Base-by-base conservation (phyloP, 305 asterid species). In the Nicotiana rustica region DNA sequence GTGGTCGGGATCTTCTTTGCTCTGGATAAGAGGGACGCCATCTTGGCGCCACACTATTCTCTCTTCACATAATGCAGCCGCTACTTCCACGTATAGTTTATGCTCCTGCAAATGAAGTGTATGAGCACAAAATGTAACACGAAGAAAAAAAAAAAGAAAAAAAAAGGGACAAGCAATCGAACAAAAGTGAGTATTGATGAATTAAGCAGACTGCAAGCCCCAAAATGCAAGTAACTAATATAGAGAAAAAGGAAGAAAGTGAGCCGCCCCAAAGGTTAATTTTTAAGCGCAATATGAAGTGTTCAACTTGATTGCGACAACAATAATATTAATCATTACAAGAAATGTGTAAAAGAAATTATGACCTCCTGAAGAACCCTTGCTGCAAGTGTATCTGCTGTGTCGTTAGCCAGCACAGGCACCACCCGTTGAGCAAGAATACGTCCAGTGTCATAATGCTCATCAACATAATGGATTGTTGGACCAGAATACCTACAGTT, bases 401-500 rank as follows among this genome's bases (percentile, higher is more conserved):
- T 91, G 91, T 95, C 98, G 38, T 84, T 88, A 35, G 94, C 93
- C 15, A 90, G 92, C 78, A 95, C 99, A 10, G 96, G 97, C 36
- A 95, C 98, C 15, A 86, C 88, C 77, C 91, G 86, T 85, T 95
- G 98, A 82, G 98, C 98, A 47, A 95, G 92, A 87, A 95, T 95
- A 66, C 94, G 91, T 0, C 98, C 98, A 15, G 94, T 93, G 81
- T 95, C 98, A 76, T 91, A 95, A 61, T 92, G 83, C 86, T 95
- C 98, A 52, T 95, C 98, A 17, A 95, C 98, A 84, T 84, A 91
- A 87, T 94, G 99, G 66, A 95, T 85, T 38, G 99, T 91, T 21
- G 98, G 89, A 64, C 99, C 99, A 25, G 99, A 95, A 83, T 86
- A 95, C 85, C 98, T 95, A 59, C 18, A 64, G 9, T 70, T 75